A percentile compares a stretch with the other conserved stretches of the same genome.
Evolutionary conservation across 1,139 yeast species (phyloP).

Genomic region (Trichomonascaceae sp.): DNA sequence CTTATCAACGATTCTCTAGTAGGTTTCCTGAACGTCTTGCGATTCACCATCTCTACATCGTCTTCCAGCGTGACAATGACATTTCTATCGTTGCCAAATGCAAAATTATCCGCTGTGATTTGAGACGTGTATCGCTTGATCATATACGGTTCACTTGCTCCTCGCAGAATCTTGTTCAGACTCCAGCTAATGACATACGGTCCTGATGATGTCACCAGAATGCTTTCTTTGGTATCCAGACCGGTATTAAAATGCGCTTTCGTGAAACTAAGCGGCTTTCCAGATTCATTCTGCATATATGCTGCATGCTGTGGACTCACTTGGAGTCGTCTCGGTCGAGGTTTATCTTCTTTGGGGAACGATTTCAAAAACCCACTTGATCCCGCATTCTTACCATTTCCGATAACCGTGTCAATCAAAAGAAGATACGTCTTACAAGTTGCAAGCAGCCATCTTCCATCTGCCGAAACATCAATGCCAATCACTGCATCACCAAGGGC

Average conservation of each 20-base stretch:
- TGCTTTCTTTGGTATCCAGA: conserved; percentile 53
- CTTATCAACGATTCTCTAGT: conserved; percentile 42
- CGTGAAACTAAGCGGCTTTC: conserved; percentile 53
- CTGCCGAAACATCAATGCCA: conserved; percentile 66
- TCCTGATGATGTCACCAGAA: conserved; percentile 71
- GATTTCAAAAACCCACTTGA: conserved; percentile 57
- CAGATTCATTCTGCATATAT: conserved; percentile 50
- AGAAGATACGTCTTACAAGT: conserved; percentile 68
- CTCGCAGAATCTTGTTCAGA: conserved; percentile 50
- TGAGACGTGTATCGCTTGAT: conserved; percentile 58
- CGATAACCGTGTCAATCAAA: conserved; percentile 59
- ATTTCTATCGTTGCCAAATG: conserved; percentile 63
- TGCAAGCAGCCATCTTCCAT: conserved; percentile 77
- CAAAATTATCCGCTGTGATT: conserved; percentile 74
- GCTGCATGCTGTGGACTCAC: conserved; percentile 70
- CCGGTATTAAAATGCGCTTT: conserved; percentile 75
- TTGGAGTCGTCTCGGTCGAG: conserved; percentile 61
- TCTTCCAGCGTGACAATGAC: conserved; percentile 65
- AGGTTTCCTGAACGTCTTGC: conserved; percentile 53
- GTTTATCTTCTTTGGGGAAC: conserved; percentile 61
- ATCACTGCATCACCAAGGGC: conserved; percentile 70
- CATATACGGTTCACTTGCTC: conserved; percentile 51
- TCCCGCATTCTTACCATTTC: conserved; percentile 57
- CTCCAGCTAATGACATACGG: conserved; percentile 81
- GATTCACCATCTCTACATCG: conserved; percentile 63